A percentile compares a stretch with the other conserved stretches of the same genome.
phyloP scores from a whole-genome alignment of 2,329 filamentous ascomycete genomes.

The Scedosporium boydii region DNA sequence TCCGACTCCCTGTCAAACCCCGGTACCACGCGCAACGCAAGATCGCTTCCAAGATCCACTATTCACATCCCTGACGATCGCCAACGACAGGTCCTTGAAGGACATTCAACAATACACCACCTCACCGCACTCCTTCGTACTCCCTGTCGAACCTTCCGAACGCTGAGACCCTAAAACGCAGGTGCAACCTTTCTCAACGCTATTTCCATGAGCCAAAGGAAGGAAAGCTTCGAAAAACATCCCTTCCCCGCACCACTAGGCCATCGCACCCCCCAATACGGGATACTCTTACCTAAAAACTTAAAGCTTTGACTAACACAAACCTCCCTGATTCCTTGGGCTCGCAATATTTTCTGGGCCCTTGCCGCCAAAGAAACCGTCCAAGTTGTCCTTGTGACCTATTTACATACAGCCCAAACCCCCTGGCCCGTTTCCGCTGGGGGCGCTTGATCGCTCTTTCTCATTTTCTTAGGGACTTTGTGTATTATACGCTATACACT shows the following conservation, averaged over 20 bases:
- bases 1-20: neutral
- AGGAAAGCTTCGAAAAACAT: neutral
- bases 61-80: neutral
- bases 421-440: neutral
- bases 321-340: conserved; percentile 15
- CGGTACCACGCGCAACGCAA: neutral
- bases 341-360: neutral
- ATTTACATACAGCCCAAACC: neutral
- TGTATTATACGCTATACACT: no score
- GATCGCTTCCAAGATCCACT: neutral
- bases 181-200: neutral
- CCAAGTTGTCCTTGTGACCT: conserved; percentile 2
- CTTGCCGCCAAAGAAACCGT: neutral
- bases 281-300: conserved; percentile 34
- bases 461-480: neutral
- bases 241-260: conserved; percentile 4
- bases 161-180: no score
- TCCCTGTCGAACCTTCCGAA: neutral
- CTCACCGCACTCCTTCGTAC: neutral
- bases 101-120: neutral
- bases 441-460: neutral
- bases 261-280: conserved; percentile 2
- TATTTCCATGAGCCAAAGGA: neutral
- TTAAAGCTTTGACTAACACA: conserved; percentile 36
- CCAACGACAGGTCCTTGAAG: neutral